phyloP scores from a whole-genome alignment of 106 monocot genomes.

The Dactylorhiza incarnata region DNA sequence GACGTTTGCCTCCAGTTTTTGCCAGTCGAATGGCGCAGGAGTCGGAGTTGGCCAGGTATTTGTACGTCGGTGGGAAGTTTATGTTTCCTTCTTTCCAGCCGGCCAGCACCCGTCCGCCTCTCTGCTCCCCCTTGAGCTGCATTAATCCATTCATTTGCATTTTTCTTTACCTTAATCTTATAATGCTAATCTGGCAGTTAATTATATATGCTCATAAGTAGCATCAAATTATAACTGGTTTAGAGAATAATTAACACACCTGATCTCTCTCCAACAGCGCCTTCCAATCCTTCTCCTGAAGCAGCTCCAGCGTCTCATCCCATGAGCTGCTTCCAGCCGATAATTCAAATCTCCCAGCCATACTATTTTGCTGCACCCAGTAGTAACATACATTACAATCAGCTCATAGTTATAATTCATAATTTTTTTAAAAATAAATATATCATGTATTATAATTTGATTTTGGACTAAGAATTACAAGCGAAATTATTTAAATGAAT shows the following conservation, averaged over 20 bases:
- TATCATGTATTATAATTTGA: no score
- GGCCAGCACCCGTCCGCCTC: constrained; percentile 22
- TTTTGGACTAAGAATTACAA: no score
- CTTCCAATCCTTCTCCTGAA: constrained; percentile 21
- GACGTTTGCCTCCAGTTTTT: constrained; percentile 25
- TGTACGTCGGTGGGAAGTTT: constrained; percentile 48
- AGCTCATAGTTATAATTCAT: background rate
- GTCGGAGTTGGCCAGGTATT: constrained; percentile 38
- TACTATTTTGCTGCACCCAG: constrained; percentile 31
- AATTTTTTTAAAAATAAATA: no score
- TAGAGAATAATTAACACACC: background rate
- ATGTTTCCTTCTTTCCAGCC: constrained; percentile 46
- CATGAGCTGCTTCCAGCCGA: constrained; percentile 11
- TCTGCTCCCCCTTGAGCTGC: constrained; percentile 38
- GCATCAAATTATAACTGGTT: background rate
- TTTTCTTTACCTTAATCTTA: background rate
- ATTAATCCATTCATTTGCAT: background rate
- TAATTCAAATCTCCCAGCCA: constrained; percentile 49
- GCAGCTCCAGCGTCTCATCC: constrained; percentile 10
- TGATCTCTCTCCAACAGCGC: constrained; percentile 27
- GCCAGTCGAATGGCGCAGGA: constrained; percentile 20
- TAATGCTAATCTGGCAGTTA: background rate
- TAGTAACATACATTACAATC: no score
- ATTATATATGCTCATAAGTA: background rate
- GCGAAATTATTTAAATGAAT: no score